Conservation (phyloP, 495 filamentous ascomycete genomes). For the Peziza echinospora region DNA sequence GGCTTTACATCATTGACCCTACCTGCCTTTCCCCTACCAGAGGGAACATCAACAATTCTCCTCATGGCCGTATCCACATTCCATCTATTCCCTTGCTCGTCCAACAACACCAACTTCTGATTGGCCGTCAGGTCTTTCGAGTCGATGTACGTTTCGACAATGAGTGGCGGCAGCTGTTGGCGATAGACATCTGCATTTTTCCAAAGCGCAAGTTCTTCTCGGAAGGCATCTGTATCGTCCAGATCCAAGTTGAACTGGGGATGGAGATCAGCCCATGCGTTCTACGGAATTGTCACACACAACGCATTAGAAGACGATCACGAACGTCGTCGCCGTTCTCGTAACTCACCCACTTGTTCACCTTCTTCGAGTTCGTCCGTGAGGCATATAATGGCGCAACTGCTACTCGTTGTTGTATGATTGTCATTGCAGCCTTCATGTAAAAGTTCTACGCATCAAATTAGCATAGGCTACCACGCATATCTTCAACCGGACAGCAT, state of each 20-base stretch:
- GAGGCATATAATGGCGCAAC: conserved; percentile 37
- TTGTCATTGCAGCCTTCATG: conserved; percentile 66
- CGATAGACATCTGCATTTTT: conserved; percentile 51
- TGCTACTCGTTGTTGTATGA: conserved; percentile 55
- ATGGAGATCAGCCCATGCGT: not conserved
- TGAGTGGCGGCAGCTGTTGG: conserved; percentile 59
- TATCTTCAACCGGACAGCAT: not conserved
- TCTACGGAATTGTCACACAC: conserved; percentile 1
- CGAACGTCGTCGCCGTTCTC: conserved; percentile 4
- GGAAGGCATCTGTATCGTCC: conserved; percentile 71
- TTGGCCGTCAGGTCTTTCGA: conserved; percentile 56
- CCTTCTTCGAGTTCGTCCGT: conserved; percentile 37
- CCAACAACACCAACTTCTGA: conserved; percentile 67
- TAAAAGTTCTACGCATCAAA: conserved; percentile 75
- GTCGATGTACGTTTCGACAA: conserved; percentile 81
- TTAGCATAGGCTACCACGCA: conserved; percentile 4
- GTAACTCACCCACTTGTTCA: conserved; percentile 80
- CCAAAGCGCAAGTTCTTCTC: conserved; percentile 62
- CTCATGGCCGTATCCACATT: conserved; percentile 71
- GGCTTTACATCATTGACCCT: conserved; percentile 15
- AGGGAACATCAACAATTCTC: conserved; percentile 22
- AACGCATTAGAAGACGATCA: conserved; percentile 2
- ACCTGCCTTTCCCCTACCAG: not conserved
- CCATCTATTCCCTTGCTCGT: conserved; percentile 77
- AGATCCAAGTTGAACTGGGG: conserved; percentile 78